Evolutionary conservation across 1,284 basidiomycete genomes (phyloP), one percentile per base, ranked within the genome.

Genomic region (Ceratobasidium sp.): DNA sequence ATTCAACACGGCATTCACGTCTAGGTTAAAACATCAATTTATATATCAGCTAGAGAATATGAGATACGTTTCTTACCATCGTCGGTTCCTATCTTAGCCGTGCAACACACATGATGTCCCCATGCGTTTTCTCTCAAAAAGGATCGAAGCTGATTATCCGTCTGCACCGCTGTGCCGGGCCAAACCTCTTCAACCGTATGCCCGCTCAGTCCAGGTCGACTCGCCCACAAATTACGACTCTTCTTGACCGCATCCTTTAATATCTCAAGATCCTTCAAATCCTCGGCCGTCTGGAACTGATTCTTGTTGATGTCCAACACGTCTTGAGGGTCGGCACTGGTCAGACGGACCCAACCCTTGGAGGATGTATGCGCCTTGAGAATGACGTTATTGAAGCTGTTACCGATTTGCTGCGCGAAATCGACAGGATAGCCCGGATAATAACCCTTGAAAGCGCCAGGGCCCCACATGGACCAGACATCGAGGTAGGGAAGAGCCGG

Each of bases 231-330:
- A 37, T 33, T 60, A 2, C 76, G 76, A 26, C 64, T 67, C 23
- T 61, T 75, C 54, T 76, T 68, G 20, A 76, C 61, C 31, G 65
- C 74, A 42, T 78, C 68, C 64, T 71, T 69, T 42, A 75, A n/a
- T 20, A 76, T 64, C 26, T 71, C 66, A 20, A 78, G 23, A 47
- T 78, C 77, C 23, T 78, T 68, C 33, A 76, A 15, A 42, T 63
- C 69, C 20, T 61, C 77, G 23, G 37, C 42, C 15, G 77, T 77
- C 61, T 76, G 64, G 51, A 64, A 64, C 47, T 75, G 65, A 35
- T 77, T 77, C 54, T 77, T 77, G 74, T 77, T 77, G 74, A 77
- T 77, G 4, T 77, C 66, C 35, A 77, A 54, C 26, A 61, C 11
- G 39, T 77, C 77, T 69, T 77, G 77, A n/a, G 74, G 71, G 28